phyloP scores from a whole-genome alignment of 139 green algal species.

The Auxenochlorella pyrenoidosa region DNA sequence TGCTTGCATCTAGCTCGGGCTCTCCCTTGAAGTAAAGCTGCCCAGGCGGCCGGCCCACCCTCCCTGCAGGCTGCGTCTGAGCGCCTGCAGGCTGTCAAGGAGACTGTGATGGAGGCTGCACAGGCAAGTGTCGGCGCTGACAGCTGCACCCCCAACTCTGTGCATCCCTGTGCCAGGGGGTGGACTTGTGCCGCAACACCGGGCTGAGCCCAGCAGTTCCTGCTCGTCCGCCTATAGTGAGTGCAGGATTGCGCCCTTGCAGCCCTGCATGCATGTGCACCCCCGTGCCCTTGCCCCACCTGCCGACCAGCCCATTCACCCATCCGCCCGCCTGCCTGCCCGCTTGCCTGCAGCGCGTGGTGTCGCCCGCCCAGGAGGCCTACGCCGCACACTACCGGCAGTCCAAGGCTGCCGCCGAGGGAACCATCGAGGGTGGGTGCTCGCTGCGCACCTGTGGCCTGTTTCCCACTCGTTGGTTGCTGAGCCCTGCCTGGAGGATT shows the following conservation, averaged over 20 bases:
- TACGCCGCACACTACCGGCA: neutral
- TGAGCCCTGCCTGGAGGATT: no score
- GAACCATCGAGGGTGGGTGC: conserved; percentile 7
- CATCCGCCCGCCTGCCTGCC: neutral
- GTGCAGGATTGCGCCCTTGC: neutral
- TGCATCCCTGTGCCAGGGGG: neutral
- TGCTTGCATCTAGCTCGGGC: no score
- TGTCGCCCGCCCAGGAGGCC: neutral
- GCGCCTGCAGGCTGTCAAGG: conserved; percentile 7
- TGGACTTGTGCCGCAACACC: no score
- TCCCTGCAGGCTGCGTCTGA: neutral
- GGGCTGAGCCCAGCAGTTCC: no score
- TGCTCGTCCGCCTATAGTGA: no score
- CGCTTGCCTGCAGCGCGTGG: conserved; percentile 3
- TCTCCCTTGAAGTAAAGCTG: no score
- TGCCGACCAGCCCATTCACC: no score
- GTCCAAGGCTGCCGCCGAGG: conserved; percentile 18
- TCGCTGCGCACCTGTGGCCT: neutral
- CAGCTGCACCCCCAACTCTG: neutral
- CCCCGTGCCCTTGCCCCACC: neutral
- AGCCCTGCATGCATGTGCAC: neutral
- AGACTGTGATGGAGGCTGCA: neutral
- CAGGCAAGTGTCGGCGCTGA: neutral
- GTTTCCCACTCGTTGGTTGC: no score
- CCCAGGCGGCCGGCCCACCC: neutral